Base-by-base conservation (phyloP, 2,329 filamentous ascomycete species). In the Hypoxylon sp. region DNA sequence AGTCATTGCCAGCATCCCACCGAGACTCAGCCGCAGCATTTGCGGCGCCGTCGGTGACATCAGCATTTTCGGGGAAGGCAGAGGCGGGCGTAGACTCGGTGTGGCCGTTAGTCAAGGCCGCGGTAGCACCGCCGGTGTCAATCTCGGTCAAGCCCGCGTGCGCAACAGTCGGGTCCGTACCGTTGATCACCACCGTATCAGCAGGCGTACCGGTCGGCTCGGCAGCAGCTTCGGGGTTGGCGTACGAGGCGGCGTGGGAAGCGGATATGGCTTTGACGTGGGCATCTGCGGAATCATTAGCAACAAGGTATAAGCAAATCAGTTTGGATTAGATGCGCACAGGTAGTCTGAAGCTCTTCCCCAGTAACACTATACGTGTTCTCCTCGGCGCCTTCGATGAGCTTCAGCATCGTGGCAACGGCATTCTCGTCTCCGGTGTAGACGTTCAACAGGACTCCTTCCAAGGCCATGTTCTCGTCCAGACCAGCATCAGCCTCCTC, bases 381-480 rank as follows among this genome's bases (percentile, higher is more conserved):
- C 63, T 94, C 90, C 11, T 87, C 81, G 21, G 85, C 81, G 27
- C 89, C 90, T 56, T 91, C 81, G 52, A 92, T 89, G 55, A 96
- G 81, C 79, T 90, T 92, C 70, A 91, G 76, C 77, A 92, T 92
- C 54, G 89, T 85, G 50, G 84, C 78, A 20, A 95, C 90, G 47
- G 90, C 91, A 65, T 79, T 82, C 63, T 90, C 84, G 69, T 94
- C 90, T 42, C 91, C 91, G 41, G 86, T 85, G 75, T 96, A 95
- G 26, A 95, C 88, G 58, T 88, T 83, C 42, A 92, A 80, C 55
- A 96, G 80, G 27, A 91, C 87, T 48, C 90, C 90, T 76, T 96
- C 91, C 58, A 95, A 87, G 29, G 90, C 91, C 75, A 87, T 86
- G 75, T 88, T 91, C 78, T 94, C 89, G 55, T 92, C 89, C 4